Conservation (phyloP, 805 yeast species). For the Sugiyamaella americana region DNA sequence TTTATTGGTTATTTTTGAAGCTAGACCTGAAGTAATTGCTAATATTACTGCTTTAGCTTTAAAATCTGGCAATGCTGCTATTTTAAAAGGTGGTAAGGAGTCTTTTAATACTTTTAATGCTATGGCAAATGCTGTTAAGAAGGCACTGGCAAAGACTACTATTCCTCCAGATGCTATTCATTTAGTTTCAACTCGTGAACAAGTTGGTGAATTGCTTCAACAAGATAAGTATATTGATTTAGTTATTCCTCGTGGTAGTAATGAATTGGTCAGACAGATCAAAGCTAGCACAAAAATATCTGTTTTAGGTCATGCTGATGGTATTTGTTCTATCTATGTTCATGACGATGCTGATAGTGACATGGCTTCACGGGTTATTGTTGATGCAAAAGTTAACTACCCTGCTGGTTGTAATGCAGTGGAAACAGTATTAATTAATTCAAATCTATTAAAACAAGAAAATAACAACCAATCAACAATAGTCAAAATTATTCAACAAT, state of each 20-base stretch:
- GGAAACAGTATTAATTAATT: conserved; percentile 72
- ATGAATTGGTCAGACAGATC: conserved; percentile 79
- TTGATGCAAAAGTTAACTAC: conserved; percentile 90
- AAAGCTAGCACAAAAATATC: conserved; percentile 90
- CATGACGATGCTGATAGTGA: conserved; percentile 70
- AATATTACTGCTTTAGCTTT: conserved; percentile 93
- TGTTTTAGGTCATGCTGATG: conserved; percentile 98
- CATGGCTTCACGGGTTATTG: conserved; percentile 68
- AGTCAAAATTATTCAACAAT: conserved; percentile 29
- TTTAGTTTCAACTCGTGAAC: conserved; percentile 81
- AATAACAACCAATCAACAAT: conserved; percentile 26
- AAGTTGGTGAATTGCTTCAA: conserved; percentile 72
- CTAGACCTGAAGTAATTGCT: conserved; percentile 98
- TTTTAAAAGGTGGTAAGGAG: conserved; percentile 96
- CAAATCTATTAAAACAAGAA: conserved; percentile 14
- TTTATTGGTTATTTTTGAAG: conserved; percentile 83
- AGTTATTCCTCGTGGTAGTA: conserved; percentile 98
- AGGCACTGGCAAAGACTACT: conserved; percentile 53
- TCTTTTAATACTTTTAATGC: conserved; percentile 76
- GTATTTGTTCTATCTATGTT: conserved; percentile 83
- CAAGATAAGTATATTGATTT: conserved; percentile 90
- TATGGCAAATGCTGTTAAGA: conserved; percentile 65
- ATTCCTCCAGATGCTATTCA: conserved; percentile 83
- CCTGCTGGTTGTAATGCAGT: conserved; percentile 99
- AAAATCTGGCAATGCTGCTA: conserved; percentile 95